Base-by-base conservation (phyloP, 768 basidiomycete genomes). In the Heimioporus sp. region DNA sequence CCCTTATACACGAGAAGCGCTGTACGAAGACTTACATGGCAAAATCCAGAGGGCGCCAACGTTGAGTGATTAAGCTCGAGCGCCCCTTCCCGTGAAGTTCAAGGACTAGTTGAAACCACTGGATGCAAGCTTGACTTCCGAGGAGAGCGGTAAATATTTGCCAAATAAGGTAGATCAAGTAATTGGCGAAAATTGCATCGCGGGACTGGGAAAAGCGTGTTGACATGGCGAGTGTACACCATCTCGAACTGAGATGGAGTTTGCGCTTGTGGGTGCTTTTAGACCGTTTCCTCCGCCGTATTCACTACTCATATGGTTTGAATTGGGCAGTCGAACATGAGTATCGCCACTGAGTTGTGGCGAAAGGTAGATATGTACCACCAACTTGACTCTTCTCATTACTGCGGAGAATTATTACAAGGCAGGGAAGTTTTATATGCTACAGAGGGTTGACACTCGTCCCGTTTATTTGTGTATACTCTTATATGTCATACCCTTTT, bases 351-450 rank as follows among this genome's bases (percentile, higher is more conserved):
- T n/a, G n/a, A 63, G 45, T 24, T 68, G 47, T 63, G 53, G 49
- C 58, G 45, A 20, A 67, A 60, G 56, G 46, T 60, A 31, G 65
- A 68, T 20, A 63, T 66, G n/a, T n/a, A n/a, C n/a, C 2, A 40
- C 57, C 16, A 43, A 46, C 37, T 45, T 71, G 34, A 69, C 63
- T 28, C 17, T 71, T 16, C 48, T 41, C 2, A 39, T 65, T 11
- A 44, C 47, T 2, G 61, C 47, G 17, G 37, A 34, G 17, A 59
- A 50, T 13, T 48, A 15, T 16, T 30, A 8, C 1, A 16, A 43
- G 41, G 12, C 3, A 7, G 69, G 67, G 10, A 53, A 56, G 35
- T 64, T 65, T 40, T 69, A 57, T 19, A 39, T 63, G 42, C 36
- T 69, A 20, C 67, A 69, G 67, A 66, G 41, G 59, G 64, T 67